Evolutionary conservation across 2,329 filamentous ascomycete species (phyloP), one percentile per base, ranked within the genome.

Genomic region (Hansfordia pulvinata): DNA sequence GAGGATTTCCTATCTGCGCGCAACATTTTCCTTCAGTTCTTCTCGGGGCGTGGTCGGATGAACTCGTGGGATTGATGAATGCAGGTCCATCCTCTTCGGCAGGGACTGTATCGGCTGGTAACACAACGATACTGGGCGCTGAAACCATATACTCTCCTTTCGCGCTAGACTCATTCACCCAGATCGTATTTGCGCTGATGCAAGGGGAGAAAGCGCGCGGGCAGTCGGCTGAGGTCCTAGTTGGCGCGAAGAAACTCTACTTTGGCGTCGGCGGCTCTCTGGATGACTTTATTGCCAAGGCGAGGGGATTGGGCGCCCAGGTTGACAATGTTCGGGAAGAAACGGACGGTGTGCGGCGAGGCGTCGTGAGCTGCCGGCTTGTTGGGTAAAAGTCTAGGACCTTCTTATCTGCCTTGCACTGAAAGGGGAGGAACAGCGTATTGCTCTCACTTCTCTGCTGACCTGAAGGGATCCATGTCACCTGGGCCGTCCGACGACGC

Each of bases 101-200:
- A 18, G 31, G n/a, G 13, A 29, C 28, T 10, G 24, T 17, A n/a
- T 10, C 58, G 36, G 55, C 56, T 19, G 39, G 49, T 8, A 30
- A 41, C 21, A 64, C 62, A 10, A 50, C 80, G 3, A 54, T 86
- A 5, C 54, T 90, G 2, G 82, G 76, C 1, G 78, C 80, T 1
- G 82, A 90, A 51, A 90, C 82, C 0, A 88, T 90, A 23, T 90
- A 90, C 52, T 83, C 76, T 3, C 80, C 79, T 0, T 72, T 74
- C 30, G 76, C 78, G 0, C 62, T 85, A 13, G 55, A 58, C 19
- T 64, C 71, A 0, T 90, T 88, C 43, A 69, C 75, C 1, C 68
- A 77, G 20, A 73, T 74, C 4, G 56, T 85, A 9, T 61, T 77
- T 21, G 54, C 54, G 23, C 44, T 58, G 12, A 51, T 53, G 26